These are phyloP conservation scores for Pedinophyceae sp. DNA, from an alignment of 139 green algal species.

Conservation along the genomic window DNA sequence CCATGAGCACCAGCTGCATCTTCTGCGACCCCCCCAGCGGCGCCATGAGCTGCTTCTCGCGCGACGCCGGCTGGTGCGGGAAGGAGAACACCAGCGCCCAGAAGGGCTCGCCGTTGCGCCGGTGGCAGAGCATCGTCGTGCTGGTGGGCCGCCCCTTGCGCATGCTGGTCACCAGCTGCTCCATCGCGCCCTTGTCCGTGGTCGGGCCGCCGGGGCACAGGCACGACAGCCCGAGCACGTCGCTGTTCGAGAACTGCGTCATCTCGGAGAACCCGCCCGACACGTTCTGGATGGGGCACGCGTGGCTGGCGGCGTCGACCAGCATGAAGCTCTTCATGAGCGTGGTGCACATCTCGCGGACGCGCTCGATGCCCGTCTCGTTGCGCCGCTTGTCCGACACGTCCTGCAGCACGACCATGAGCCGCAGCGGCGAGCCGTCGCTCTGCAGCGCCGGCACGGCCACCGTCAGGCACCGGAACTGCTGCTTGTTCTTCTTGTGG, in stretches of 20 bases:
- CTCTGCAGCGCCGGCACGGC: background rate
- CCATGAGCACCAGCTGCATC: slow-evolving; percentile 21
- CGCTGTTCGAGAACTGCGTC: background rate
- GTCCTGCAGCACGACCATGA: background rate
- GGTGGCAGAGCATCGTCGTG: background rate
- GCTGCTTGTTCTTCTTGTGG: background rate
- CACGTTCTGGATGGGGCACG: background rate
- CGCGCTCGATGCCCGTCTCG: background rate
- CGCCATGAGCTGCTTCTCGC: background rate
- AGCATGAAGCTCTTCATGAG: background rate
- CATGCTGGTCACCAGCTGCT: background rate
- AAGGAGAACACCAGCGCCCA: background rate
- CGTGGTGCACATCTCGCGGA: background rate
- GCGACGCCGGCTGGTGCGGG: background rate
- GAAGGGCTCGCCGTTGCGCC: background rate
- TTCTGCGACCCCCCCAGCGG: background rate
- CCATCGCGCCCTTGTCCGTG: background rate
- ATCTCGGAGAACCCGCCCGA: background rate
- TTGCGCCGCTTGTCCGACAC: background rate
- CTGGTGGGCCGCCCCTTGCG: background rate
- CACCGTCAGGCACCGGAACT: background rate
- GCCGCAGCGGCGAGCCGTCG: background rate
- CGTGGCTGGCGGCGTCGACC: background rate
- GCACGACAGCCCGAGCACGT: background rate
- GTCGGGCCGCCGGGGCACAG: background rate